A percentile compares a stretch with the other conserved stretches of the same genome.
phyloP scores from a whole-genome alignment of 805 yeast genomes.

The Candida broadrunensis region DNA sequence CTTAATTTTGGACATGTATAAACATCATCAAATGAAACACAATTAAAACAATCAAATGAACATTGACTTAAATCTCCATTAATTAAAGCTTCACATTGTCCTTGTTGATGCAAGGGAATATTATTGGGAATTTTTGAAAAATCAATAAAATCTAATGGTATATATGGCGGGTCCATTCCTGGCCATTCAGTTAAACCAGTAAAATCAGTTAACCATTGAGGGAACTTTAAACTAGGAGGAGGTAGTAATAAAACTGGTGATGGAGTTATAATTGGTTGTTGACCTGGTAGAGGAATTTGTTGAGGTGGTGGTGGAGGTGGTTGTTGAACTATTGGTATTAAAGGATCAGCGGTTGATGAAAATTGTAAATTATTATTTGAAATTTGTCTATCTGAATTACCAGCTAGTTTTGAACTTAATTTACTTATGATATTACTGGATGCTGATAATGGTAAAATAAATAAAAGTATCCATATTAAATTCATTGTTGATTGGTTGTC shows the following conservation, averaged over 20 bases:
- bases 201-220: constrained; percentile 72
- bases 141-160: constrained; percentile 72
- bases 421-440: neutral
- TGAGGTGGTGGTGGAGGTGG: neutral
- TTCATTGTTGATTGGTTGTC: too few species aligned
- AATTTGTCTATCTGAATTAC: too few species aligned
- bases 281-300: neutral
- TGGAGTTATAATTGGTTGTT: neutral
- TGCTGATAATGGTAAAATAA: too few species aligned
- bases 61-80: constrained; percentile 35
- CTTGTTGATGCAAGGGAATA: constrained; percentile 48
- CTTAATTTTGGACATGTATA: constrained; percentile 69
- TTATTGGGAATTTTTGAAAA: constrained; percentile 45
- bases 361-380: too few species aligned
- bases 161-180: constrained; percentile 80
- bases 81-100: constrained; percentile 47
- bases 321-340: neutral
- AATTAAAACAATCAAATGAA: constrained; percentile 82
- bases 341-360: neutral
- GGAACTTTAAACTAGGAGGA: constrained; percentile 48
- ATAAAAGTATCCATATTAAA: too few species aligned
- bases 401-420: neutral
- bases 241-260: neutral
- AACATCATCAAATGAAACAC: constrained; percentile 74
- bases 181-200: constrained; percentile 86